These are phyloP conservation scores for Ambrosia artemisiifolia DNA, from an alignment of 129 eudicot genomes.

Conservation along the genomic window DNA sequence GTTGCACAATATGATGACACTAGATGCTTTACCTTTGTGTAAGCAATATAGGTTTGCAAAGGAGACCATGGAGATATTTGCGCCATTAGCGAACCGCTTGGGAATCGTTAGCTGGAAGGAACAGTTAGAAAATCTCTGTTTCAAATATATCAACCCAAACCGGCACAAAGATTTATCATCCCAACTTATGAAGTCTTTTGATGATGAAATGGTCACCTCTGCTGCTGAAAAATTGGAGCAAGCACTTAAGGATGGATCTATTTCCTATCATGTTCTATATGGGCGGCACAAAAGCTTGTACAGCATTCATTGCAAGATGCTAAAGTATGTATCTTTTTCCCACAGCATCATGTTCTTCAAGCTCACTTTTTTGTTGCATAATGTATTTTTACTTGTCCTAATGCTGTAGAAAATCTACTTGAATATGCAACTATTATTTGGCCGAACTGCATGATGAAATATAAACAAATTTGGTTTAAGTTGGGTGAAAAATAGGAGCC, in stretches of 20 bases:
- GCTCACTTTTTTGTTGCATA: not conserved
- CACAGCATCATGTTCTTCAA: not conserved
- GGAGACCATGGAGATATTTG: conserved; percentile 92
- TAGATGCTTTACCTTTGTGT: conserved; percentile 66
- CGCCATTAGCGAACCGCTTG: conserved; percentile 86
- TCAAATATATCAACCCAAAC: conserved; percentile 62
- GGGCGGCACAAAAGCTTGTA: conserved; percentile 96
- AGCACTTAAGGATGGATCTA: conserved; percentile 53
- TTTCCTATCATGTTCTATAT: conserved; percentile 55
- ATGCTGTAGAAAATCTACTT: not conserved
- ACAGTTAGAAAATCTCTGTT: conserved; percentile 76
- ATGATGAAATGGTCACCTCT: conserved; percentile 65
- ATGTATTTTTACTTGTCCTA: not conserved
- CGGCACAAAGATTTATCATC: conserved; percentile 67
- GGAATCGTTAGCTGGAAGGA: conserved; percentile 93
- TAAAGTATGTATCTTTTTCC: conserved; percentile 49
- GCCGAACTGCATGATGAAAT: not conserved
- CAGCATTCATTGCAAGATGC: conserved; percentile 83
- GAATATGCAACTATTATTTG: not conserved
- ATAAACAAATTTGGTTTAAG: not conserved
- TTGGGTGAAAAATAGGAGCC: not conserved
- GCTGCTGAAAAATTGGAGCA: conserved; percentile 61
- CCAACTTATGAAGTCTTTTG: conserved; percentile 64
- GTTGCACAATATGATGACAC: conserved; percentile 87
- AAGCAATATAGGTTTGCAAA: conserved; percentile 82